Percentiles rank a stretch among this genome's conserved stretches.
phyloP scores from a whole-genome alignment of 1,284 basidiomycete genomes.

The Ustilago nuda region DNA sequence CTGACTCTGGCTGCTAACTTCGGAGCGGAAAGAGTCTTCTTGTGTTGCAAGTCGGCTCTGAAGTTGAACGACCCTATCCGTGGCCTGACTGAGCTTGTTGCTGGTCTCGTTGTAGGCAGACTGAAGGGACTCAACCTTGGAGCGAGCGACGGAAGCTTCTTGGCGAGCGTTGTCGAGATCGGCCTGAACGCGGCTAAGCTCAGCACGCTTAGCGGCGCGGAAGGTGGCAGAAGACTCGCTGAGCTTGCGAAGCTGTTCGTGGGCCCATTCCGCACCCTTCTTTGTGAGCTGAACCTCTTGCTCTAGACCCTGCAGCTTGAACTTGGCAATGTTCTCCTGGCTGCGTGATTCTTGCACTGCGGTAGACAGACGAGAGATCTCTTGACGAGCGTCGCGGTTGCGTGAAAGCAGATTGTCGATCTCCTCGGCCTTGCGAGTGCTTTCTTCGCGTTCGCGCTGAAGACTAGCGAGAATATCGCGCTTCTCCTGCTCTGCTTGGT shows the following conservation, averaged over 20 bases:
- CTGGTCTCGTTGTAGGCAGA: conserved; percentile 77
- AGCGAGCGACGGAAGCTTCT: conserved; percentile 75
- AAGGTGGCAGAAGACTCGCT: conserved; percentile 50
- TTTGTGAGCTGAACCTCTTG: conserved; percentile 82
- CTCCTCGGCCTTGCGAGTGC: conserved; percentile 59
- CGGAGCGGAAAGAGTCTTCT: conserved; percentile 80
- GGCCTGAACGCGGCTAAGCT: conserved; percentile 79
- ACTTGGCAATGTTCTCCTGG: conserved; percentile 71
- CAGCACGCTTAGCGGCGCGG: conserved; percentile 73
- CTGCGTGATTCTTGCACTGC: conserved; percentile 59
- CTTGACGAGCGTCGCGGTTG: conserved; percentile 55
- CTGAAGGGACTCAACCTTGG: conserved; percentile 78
- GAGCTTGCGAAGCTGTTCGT: conserved; percentile 57
- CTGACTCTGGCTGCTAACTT: conserved; percentile 78
- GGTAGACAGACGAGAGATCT: conserved; percentile 54
- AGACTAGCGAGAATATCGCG: conserved; percentile 62
- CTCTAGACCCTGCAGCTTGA: conserved; percentile 80
- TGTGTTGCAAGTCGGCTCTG: conserved; percentile 81
- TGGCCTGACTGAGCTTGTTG: conserved; percentile 78
- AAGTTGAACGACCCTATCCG: conserved; percentile 79
- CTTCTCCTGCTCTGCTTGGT: conserved; percentile 64
- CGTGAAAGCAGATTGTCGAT: conserved; percentile 48
- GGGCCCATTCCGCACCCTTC: conserved; percentile 77
- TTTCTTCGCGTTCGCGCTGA: conserved; percentile 63
- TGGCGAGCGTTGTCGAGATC: conserved; percentile 78